A percentile compares a stretch with the other conserved stretches of the same genome.
These are phyloP conservation scores for Saccharomycopsis phalli DNA, from an alignment of 1,139 yeast genomes.

Conservation along the genomic window DNA sequence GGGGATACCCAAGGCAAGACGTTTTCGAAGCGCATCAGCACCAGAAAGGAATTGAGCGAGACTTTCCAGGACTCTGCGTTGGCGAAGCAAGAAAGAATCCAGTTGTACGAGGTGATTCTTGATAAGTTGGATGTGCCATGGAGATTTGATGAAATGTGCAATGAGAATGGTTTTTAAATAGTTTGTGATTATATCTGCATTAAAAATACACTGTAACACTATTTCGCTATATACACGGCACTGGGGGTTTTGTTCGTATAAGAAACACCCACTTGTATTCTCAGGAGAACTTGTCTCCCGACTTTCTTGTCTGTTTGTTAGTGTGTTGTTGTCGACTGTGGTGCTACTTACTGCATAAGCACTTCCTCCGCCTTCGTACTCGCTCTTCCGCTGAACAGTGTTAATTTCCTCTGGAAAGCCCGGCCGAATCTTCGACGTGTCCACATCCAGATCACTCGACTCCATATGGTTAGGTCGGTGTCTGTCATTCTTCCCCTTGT, in stretches of 20 bases:
- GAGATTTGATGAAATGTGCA: constrained; percentile 29
- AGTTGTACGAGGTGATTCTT: constrained; percentile 50
- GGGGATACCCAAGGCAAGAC: constrained; percentile 48
- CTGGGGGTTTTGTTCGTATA: neutral
- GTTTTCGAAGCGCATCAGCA: constrained; percentile 28
- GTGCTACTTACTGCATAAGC: constrained; percentile 38
- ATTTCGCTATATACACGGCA: neutral
- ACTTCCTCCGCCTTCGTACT: constrained; percentile 58
- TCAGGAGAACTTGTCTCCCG: constrained; percentile 17
- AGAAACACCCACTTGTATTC: no score
- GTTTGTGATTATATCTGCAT: neutral
- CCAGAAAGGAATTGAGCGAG: constrained; percentile 30
- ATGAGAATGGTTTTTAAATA: neutral
- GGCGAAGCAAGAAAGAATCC: constrained; percentile 21
- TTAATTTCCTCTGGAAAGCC: constrained; percentile 18
- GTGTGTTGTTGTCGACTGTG: constrained; percentile 12
- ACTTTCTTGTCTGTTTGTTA: constrained; percentile 10
- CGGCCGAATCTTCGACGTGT: constrained; percentile 14
- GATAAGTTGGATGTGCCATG: constrained; percentile 56
- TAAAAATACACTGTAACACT: neutral
- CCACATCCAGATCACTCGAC: constrained; percentile 1
- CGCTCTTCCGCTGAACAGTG: constrained; percentile 39
- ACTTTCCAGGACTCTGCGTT: constrained; percentile 34
- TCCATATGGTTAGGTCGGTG: constrained; percentile 1
- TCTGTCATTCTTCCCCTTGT: constrained; percentile 9